Conservation (phyloP, 2,329 filamentous ascomycete genomes). For the Cladosporium sp. region DNA sequence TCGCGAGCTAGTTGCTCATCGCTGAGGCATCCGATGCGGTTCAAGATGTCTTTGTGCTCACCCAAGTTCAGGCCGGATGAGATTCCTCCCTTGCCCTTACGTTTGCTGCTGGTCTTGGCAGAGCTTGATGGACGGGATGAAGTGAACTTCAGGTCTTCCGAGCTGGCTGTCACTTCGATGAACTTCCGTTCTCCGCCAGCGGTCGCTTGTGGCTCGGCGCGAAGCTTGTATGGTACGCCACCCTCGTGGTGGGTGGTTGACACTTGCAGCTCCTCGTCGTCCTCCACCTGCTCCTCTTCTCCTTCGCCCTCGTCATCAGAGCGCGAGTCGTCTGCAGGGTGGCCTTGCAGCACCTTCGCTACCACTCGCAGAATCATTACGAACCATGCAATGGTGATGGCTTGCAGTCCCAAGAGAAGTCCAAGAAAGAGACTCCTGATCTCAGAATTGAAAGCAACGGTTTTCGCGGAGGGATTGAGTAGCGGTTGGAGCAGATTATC, state of each 20-base stretch:
- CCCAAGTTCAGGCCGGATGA: constrained; percentile 48
- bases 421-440: constrained; percentile 75
- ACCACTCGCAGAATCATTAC: constrained; percentile 81
- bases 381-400: constrained; percentile 83
- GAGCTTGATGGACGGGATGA: constrained; percentile 4
- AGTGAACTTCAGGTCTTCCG: constrained; percentile 55
- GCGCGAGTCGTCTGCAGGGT: constrained; percentile 75
- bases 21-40: constrained; percentile 66
- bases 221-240: constrained; percentile 16
- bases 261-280: constrained; percentile 16
- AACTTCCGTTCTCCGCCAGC: constrained; percentile 18
- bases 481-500: constrained; percentile 71
- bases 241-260: constrained; percentile 23
- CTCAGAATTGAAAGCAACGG: constrained; percentile 72
- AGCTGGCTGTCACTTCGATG: constrained; percentile 68
- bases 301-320: constrained; percentile 71
- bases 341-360: constrained; percentile 70
- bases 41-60: constrained; percentile 75
- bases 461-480: constrained; percentile 58
- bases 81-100: constrained; percentile 49
- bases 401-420: constrained; percentile 72
- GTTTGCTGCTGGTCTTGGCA: constrained; percentile 25
- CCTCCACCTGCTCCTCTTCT: constrained; percentile 57
- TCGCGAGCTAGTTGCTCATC: constrained; percentile 33
- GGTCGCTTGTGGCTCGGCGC: constrained; percentile 7